phyloP scores from a whole-genome alignment of 2,329 filamentous ascomycete genomes.

The Apiospora pterosperma region DNA sequence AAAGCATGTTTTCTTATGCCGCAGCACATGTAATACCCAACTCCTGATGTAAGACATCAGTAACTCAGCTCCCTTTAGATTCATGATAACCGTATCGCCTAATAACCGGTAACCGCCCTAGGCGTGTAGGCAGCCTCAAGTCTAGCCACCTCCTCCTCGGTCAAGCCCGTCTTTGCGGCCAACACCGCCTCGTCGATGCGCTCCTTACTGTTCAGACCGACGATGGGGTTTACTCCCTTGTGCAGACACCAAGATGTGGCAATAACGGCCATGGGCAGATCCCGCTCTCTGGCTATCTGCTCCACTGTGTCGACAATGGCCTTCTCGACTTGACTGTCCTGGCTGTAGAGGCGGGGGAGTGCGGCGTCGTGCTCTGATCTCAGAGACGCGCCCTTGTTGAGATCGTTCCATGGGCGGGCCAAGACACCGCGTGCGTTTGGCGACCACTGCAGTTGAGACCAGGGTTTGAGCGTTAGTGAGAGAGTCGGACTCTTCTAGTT shows the following conservation, averaged over 20 bases:
- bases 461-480: too few species aligned
- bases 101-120: background rate
- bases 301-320: conserved; percentile 46
- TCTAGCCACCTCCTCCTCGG: conserved; percentile 41
- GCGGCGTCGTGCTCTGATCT: background rate
- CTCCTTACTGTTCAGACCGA: conserved; percentile 47
- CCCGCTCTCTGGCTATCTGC: conserved; percentile 43
- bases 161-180: conserved; percentile 34
- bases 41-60: too few species aligned
- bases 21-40: too few species aligned
- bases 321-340: background rate
- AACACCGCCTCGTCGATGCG: conserved; percentile 53
- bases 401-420: background rate
- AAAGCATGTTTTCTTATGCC: too few species aligned
- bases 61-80: too few species aligned
- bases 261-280: conserved; percentile 54
- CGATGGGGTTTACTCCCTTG: conserved; percentile 44
- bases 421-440: background rate
- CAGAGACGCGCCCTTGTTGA: background rate
- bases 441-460: background rate
- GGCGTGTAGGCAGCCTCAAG: background rate
- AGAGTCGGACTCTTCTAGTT: too few species aligned
- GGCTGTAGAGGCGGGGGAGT: background rate
- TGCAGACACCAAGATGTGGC: conserved; percentile 52
- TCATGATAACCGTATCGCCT: too few species aligned